Percentiles rank a stretch among this genome's conserved stretches.
Evolutionary conservation across 345 rosid genomes (phyloP).

Genomic region (Gossypium stocksii): DNA sequence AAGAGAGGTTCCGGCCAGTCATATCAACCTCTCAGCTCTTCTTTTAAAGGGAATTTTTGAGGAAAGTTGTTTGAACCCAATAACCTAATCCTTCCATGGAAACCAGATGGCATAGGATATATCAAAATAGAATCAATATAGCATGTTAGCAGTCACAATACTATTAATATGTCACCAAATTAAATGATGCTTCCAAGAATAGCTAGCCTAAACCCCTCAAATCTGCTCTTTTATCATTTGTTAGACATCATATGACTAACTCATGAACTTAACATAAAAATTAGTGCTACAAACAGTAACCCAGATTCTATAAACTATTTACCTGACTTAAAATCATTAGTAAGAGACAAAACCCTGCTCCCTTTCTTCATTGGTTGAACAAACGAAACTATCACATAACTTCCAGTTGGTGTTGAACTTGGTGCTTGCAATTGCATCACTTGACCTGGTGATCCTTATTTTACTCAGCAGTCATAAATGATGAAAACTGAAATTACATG

Average conservation of each 20-base stretch:
- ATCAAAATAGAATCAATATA: neutral
- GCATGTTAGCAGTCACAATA: no score
- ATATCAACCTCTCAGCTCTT: slow-evolving; percentile 21
- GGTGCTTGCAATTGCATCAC: neutral
- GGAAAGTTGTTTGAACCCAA: slow-evolving; percentile 15
- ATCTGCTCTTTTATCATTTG: neutral
- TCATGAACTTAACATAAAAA: slow-evolving; percentile 2
- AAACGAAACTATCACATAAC: neutral
- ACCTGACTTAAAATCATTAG: no score
- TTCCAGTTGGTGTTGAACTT: neutral
- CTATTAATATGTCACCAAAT: neutral
- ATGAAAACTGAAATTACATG: neutral
- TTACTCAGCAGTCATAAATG: neutral
- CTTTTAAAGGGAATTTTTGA: slow-evolving; percentile 30
- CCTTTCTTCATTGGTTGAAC: neutral
- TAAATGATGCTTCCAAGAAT: neutral
- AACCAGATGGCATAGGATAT: neutral
- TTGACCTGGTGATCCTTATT: neutral
- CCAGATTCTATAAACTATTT: neutral
- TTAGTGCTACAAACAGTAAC: neutral
- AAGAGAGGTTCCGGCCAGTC: slow-evolving; percentile 10
- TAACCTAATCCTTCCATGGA: neutral
- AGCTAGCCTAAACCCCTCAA: neutral
- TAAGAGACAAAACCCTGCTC: no score
- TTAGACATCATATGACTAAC: neutral